Evolutionary conservation across 2,329 filamentous ascomycete species (phyloP), one percentile per base, ranked within the genome.

Genomic region (Cladophialophora carrionii): DNA sequence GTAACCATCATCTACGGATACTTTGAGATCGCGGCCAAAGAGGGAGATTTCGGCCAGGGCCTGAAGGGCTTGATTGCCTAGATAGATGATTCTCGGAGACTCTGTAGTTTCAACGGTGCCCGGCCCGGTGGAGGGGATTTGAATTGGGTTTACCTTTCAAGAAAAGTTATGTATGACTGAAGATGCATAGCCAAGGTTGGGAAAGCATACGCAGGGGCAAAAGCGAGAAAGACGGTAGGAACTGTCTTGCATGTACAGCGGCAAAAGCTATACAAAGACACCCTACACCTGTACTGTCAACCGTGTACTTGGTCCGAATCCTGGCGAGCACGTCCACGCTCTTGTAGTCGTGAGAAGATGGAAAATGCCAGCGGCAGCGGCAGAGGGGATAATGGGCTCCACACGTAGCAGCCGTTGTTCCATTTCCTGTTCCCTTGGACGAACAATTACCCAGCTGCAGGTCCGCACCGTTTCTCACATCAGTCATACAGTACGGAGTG

Each of bases 1-100:
- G 95, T 99, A 77, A 99, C 96, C 68, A 99, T 99, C 78, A 99
- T 99, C 80, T 99, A 99, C 80, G 92, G 93, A 71, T 99, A 99
- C 84, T 99, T 99, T 75, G 95, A 99, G 80, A 99, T 99, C 75
- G 95, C 95, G 26, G 96, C 96, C 75, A 97, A 97, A 83, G 95
- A 99, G 81, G 95, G 95, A 74, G 95, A 99, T 78, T 89, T 98
- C 80, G 86, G 80, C 62, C 75, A 88, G 67, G 91, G 92, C 72
- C 81, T 90, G 65, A 88, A 87, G 79, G 87, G 87, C 59, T 86
- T 88, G 80, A 85, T 89, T 63, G 78, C 79, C 62, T 79, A 67
- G 26, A 29, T 29, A n/a, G 64, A 54, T 43, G 48, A 24, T 22
- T 17, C 22, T 51, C 22, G 20, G 34, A 41, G 34, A 41, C 34